Evolutionary conservation across 306 rosid genomes (phyloP).

Genomic region (Nissolia schottii): DNA sequence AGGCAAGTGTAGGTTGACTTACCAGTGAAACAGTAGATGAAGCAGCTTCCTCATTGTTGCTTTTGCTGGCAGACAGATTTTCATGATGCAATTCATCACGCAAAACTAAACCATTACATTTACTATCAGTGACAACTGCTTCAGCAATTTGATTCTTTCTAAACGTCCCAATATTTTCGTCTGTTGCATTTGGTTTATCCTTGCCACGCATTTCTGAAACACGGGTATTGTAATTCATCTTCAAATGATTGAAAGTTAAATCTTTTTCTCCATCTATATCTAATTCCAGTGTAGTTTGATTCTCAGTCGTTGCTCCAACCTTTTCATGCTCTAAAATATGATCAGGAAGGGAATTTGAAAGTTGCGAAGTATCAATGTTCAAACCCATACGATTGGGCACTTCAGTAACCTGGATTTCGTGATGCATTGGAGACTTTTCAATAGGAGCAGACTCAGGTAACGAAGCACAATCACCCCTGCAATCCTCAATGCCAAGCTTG

Average conservation of each 20-base stretch:
- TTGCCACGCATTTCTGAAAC: slow-evolving; percentile 25
- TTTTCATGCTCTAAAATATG: slow-evolving; percentile 20
- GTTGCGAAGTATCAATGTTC: slow-evolving; percentile 20
- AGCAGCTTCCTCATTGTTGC: slow-evolving; percentile 20
- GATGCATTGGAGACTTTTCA: slow-evolving; percentile 36
- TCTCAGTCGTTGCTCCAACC: slow-evolving; percentile 29
- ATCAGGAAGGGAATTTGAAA: slow-evolving; percentile 22
- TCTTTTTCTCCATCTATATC: slow-evolving; percentile 24
- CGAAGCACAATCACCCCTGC: slow-evolving; percentile 29
- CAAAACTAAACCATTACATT: slow-evolving; percentile 28
- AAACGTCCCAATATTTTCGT: slow-evolving; percentile 22
- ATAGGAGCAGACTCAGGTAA: slow-evolving; percentile 29
- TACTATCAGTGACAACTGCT: slow-evolving; percentile 18
- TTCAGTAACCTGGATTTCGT: slow-evolving; percentile 33
- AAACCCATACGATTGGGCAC: slow-evolving; percentile 16
- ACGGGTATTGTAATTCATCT: slow-evolving; percentile 26
- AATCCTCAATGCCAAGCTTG: slow-evolving; percentile 30
- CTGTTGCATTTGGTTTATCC: slow-evolving; percentile 23
- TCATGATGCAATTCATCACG: slow-evolving; percentile 35
- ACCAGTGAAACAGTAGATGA: slow-evolving; percentile 26
- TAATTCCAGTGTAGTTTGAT: slow-evolving; percentile 25
- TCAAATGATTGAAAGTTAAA: slow-evolving; percentile 18
- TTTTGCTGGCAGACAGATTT: slow-evolving; percentile 21
- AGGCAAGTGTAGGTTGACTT: slow-evolving; percentile 22
- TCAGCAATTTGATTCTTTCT: slow-evolving; percentile 11